Evolutionary conservation across 352 stramenopile species (phyloP).

Genomic region (Phytopythium kandeliae): DNA sequence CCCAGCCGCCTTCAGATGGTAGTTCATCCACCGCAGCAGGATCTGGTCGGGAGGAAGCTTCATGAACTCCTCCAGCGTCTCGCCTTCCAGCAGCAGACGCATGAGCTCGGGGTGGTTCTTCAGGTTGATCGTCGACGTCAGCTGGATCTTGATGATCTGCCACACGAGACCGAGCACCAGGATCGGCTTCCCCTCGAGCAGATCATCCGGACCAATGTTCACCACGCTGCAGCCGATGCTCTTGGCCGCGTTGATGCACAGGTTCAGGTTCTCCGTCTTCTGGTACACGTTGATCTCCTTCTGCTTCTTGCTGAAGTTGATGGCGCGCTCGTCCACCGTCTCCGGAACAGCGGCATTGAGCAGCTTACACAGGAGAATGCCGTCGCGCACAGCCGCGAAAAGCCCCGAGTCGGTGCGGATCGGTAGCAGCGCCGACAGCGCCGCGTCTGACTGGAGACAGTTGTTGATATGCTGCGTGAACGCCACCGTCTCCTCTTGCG

Average conservation of each 20-base stretch:
- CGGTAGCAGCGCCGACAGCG: slow-evolving; percentile 59
- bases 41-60: slow-evolving; percentile 90
- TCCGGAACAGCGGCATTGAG: slow-evolving; percentile 89
- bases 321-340: slow-evolving; percentile 87
- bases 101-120: slow-evolving; percentile 92
- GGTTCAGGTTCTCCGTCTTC: slow-evolving; percentile 89
- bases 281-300: slow-evolving; percentile 85
- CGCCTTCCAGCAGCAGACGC: slow-evolving; percentile 76
- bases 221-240: slow-evolving; percentile 91
- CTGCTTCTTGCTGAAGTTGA: slow-evolving; percentile 80
- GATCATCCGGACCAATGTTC: slow-evolving; percentile 87
- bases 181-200: slow-evolving; percentile 83
- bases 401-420: slow-evolving; percentile 77
- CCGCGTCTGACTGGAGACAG: slow-evolving; percentile 57
- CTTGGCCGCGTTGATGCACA: slow-evolving; percentile 92
- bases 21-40: slow-evolving; percentile 92
- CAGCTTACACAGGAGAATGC: slow-evolving; percentile 89
- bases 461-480: slow-evolving; percentile 95
- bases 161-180: slow-evolving; percentile 90
- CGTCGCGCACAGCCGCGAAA: slow-evolving; percentile 80
- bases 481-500: slow-evolving; percentile 84
- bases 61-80: slow-evolving; percentile 87
- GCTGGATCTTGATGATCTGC: slow-evolving; percentile 94
- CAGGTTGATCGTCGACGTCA: slow-evolving; percentile 90
- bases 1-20: slow-evolving; percentile 80